These are phyloP conservation scores for Rhodofomes roseus DNA, from an alignment of 1,284 basidiomycete genomes.

Conservation along the genomic window DNA sequence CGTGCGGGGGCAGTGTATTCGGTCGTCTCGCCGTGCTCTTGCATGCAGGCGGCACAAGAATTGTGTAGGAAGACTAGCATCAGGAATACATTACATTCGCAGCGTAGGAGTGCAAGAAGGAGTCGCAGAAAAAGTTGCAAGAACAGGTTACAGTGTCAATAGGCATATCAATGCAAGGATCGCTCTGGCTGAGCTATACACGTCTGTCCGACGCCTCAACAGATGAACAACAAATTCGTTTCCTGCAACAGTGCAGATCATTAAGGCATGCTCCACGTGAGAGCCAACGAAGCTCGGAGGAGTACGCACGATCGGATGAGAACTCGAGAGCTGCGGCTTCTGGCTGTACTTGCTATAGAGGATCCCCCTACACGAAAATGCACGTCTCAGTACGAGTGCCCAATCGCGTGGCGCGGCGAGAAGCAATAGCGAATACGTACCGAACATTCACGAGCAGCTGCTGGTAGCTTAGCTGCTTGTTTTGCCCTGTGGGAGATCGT, in stretches of 20 bases:
- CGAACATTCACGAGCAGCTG: constrained; percentile 73
- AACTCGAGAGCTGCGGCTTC: constrained; percentile 78
- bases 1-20: not conserved
- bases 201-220: not conserved
- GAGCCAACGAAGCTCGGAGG: not conserved
- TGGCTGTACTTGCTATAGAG: constrained; percentile 72
- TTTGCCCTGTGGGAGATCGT: constrained; percentile 38
- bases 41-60: too few species aligned
- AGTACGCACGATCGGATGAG: constrained; percentile 61
- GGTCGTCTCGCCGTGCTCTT: not conserved
- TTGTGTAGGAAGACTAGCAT: too few species aligned
- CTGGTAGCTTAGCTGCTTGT: constrained; percentile 77
- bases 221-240: constrained; percentile 5
- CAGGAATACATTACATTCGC: not conserved
- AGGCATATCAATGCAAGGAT: not conserved
- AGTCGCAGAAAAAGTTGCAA: not conserved
- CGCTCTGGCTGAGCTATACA: not conserved
- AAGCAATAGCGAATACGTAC: constrained; percentile 25
- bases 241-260: not conserved
- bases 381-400: not conserved
- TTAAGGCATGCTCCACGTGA: not conserved
- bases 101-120: not conserved
- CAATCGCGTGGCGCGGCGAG: not conserved
- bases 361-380: constrained; percentile 38
- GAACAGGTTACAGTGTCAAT: not conserved